Conservation (phyloP, 2,329 filamentous ascomycete species). For the Rugonectria rugulosa region DNA sequence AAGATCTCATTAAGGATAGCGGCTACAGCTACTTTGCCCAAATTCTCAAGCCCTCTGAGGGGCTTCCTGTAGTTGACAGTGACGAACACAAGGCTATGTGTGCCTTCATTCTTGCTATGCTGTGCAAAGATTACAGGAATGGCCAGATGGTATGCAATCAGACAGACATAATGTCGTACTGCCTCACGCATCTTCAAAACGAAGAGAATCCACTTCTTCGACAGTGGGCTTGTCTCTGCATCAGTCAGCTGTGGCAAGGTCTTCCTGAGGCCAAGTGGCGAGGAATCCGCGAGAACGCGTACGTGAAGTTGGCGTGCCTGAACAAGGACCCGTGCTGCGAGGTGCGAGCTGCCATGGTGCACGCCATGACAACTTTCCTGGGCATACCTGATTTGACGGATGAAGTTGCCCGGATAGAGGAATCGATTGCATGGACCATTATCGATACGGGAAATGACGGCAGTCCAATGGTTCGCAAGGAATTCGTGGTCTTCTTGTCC, state of each 20-base stretch:
- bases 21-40: slow-evolving; percentile 97
- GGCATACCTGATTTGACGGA: slow-evolving; percentile 93
- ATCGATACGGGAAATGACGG: slow-evolving; percentile 93
- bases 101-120: slow-evolving; percentile 95
- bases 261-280: slow-evolving; percentile 94
- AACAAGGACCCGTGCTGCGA: slow-evolving; percentile 89
- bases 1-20: slow-evolving; percentile 93
- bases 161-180: slow-evolving; percentile 88
- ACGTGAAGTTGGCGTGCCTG: slow-evolving; percentile 79
- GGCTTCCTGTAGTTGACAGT: slow-evolving; percentile 84
- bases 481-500: slow-evolving; percentile 92
- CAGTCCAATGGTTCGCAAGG: slow-evolving; percentile 91
- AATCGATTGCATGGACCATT: slow-evolving; percentile 87
- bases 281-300: slow-evolving; percentile 88
- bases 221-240: slow-evolving; percentile 95
- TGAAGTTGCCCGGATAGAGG: slow-evolving; percentile 89
- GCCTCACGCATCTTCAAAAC: slow-evolving; percentile 82
- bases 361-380: slow-evolving; percentile 92
- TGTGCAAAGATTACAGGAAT: slow-evolving; percentile 93
- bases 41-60: slow-evolving; percentile 85
- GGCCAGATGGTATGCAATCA: slow-evolving; percentile 92
- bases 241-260: slow-evolving; percentile 93
- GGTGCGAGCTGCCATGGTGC: slow-evolving; percentile 90
- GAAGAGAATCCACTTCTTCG: slow-evolving; percentile 86
- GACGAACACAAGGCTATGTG: slow-evolving; percentile 99